A percentile compares a stretch with the other conserved stretches of the same genome.
phyloP scores from a whole-genome alignment of 192 early-diverging fungal genomes.

The Chytriomyces confervae region DNA sequence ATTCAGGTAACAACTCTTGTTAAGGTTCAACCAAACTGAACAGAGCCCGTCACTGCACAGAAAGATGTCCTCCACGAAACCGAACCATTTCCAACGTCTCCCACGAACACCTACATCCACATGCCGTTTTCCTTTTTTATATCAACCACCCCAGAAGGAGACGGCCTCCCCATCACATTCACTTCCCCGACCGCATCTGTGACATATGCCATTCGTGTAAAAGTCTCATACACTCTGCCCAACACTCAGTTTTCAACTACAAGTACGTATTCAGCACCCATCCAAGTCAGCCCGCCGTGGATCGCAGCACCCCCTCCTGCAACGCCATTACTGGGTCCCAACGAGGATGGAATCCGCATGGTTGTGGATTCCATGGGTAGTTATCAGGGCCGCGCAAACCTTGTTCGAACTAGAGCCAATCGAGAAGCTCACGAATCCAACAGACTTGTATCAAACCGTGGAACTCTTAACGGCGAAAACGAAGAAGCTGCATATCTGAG shows the following conservation, averaged over 20 bases:
- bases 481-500: background rate
- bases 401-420: background rate
- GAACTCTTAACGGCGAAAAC: background rate
- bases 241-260: background rate
- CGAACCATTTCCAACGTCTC: background rate
- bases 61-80: background rate
- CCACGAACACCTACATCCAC: background rate
- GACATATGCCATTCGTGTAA: slow-evolving; percentile 4
- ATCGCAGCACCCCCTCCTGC: slow-evolving; percentile 4
- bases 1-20: slow-evolving; percentile 18
- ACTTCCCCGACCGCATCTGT: background rate
- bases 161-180: slow-evolving; percentile 28
- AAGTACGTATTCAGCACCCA: slow-evolving; percentile 1
- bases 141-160: background rate
- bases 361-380: slow-evolving; percentile 7
- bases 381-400: background rate
- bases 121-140: slow-evolving; percentile 22
- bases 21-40: background rate
- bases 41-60: background rate
- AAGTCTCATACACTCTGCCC: background rate
- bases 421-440: no score
- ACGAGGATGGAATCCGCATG: slow-evolving; percentile 9
- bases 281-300: slow-evolving; percentile 21
- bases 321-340: slow-evolving; percentile 11
- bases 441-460: no score